Conservation (phyloP, 345 rosid genomes). For the Boechera retrofracta region DNA sequence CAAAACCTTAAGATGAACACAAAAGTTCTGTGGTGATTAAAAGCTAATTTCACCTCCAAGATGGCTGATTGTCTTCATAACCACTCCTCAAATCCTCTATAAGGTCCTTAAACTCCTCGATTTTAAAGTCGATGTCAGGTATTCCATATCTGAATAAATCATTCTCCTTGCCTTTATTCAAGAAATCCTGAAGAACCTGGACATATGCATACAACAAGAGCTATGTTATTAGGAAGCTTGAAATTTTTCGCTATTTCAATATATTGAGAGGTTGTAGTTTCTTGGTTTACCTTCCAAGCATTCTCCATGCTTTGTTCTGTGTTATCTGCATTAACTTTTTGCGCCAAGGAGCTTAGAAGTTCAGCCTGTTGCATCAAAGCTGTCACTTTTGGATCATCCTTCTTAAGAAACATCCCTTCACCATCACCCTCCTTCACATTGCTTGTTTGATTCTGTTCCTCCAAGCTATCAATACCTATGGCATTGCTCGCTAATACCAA, state of each 20-base stretch:
- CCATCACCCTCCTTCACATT: slow-evolving; percentile 60
- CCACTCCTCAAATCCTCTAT: slow-evolving; percentile 69
- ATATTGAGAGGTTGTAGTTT: slow-evolving; percentile 6
- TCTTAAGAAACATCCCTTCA: slow-evolving; percentile 71
- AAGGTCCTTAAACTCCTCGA: slow-evolving; percentile 79
- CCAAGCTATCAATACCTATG: slow-evolving; percentile 44
- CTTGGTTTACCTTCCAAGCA: slow-evolving; percentile 88
- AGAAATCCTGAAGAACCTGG: slow-evolving; percentile 84
- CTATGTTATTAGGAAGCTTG: slow-evolving; percentile 5
- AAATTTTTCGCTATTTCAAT: background rate
- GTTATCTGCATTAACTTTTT: slow-evolving; percentile 73
- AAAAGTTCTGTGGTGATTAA: background rate
- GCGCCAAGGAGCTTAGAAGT: slow-evolving; percentile 77
- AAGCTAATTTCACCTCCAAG: slow-evolving; percentile 67
- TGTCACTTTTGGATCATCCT: slow-evolving; percentile 83
- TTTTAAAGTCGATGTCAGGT: slow-evolving; percentile 67
- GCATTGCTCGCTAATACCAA: slow-evolving; percentile 64
- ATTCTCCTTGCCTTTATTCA: slow-evolving; percentile 57
- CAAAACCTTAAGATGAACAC: slow-evolving; percentile 18
- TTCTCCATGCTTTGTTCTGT: slow-evolving; percentile 88
- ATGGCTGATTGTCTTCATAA: slow-evolving; percentile 63
- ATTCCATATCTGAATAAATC: slow-evolving; percentile 56
- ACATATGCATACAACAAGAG: slow-evolving; percentile 38
- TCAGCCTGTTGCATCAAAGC: slow-evolving; percentile 96
- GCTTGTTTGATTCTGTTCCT: slow-evolving; percentile 45